Conservation (phyloP, 495 filamentous ascomycete species). For the Astrothelium macrocarpum region DNA sequence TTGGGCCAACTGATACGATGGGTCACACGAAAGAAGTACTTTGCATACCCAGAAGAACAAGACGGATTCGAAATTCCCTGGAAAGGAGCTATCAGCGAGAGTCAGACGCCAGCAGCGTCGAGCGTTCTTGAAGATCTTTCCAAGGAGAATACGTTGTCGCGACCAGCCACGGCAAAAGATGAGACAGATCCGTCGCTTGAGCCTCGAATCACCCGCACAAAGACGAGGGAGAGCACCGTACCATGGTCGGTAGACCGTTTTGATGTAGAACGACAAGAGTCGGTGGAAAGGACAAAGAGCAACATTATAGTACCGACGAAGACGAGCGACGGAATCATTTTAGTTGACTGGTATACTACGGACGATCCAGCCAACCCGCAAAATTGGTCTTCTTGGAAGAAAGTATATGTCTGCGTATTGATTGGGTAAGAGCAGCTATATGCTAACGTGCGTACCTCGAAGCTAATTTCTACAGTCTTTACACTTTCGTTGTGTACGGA, state of each 20-base stretch:
- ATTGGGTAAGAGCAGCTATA: neutral
- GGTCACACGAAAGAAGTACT: slow-evolving; percentile 17
- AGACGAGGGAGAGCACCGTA: neutral
- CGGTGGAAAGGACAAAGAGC: neutral
- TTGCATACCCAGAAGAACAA: slow-evolving; percentile 29
- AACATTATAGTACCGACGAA: neutral
- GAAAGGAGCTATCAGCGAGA: neutral
- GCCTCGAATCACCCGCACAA: neutral
- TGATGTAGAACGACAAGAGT: neutral
- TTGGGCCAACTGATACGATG: slow-evolving; percentile 30
- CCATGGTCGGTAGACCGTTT: neutral
- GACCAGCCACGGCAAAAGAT: neutral
- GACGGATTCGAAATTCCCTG: slow-evolving; percentile 41
- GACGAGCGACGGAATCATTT: slow-evolving; percentile 23
- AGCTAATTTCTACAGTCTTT: neutral
- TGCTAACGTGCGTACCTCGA: neutral
- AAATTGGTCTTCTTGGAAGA: slow-evolving; percentile 42
- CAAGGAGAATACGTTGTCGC: neutral
- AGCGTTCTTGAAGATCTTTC: neutral
- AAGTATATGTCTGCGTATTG: slow-evolving; percentile 9
- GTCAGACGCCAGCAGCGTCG: neutral
- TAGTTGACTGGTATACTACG: slow-evolving; percentile 49
- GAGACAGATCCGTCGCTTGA: neutral
- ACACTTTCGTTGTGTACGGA: slow-evolving; percentile 8
- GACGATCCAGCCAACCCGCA: slow-evolving; percentile 46